Percentiles rank a stretch among this genome's conserved stretches.
Evolutionary conservation across 306 rosid genomes (phyloP).

Genomic region (Quercus glauca): DNA sequence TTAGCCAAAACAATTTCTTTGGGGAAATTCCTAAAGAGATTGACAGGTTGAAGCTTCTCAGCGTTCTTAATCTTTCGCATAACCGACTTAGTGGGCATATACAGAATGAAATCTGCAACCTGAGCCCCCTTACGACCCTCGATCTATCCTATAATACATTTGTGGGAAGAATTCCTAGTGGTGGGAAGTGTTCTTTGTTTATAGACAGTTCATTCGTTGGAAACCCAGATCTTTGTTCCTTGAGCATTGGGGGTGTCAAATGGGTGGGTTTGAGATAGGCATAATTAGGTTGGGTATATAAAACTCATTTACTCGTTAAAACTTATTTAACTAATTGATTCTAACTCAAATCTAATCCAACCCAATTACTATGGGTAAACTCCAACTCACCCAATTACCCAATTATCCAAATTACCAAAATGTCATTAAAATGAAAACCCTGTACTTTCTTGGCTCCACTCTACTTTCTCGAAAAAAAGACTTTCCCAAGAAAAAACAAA

Average conservation of each 20-base stretch:
- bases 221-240: slow-evolving; percentile 60
- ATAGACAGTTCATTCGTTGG: slow-evolving; percentile 49
- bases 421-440: too few species aligned
- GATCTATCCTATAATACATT: slow-evolving; percentile 70
- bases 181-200: slow-evolving; percentile 63
- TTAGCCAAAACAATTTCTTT: slow-evolving; percentile 48
- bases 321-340: too few species aligned
- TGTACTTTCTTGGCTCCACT: too few species aligned
- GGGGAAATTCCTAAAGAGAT: slow-evolving; percentile 67
- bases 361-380: too few species aligned
- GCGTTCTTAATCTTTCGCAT: slow-evolving; percentile 44
- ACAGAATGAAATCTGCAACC: slow-evolving; percentile 53
- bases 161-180: slow-evolving; percentile 51
- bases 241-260: slow-evolving; percentile 16
- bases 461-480: too few species aligned
- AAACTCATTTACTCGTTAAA: too few species aligned
- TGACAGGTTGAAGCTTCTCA: slow-evolving; percentile 27
- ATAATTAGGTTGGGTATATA: too few species aligned
- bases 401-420: too few species aligned
- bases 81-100: slow-evolving; percentile 38
- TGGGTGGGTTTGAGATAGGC: too few species aligned
- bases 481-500: too few species aligned
- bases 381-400: too few species aligned
- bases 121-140: slow-evolving; percentile 52
- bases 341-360: too few species aligned